Evolutionary conservation across 2,329 filamentous ascomycete species (phyloP).

Genomic region (Corniculantispora saksenae): DNA sequence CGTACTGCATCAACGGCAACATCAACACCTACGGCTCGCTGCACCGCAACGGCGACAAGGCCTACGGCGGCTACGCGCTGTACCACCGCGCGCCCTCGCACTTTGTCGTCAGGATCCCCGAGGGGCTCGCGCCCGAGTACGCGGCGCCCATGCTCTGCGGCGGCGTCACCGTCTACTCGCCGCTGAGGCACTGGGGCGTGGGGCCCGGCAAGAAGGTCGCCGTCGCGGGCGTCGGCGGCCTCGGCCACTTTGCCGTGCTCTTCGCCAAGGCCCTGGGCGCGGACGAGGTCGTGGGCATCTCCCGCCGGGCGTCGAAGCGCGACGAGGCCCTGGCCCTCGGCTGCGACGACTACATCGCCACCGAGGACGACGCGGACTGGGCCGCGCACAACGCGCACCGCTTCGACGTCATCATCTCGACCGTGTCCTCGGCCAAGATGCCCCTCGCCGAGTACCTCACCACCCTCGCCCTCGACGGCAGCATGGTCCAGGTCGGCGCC

Average conservation of each 20-base stretch:
- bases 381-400: constrained; percentile 49
- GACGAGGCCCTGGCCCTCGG: constrained; percentile 58
- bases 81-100: constrained; percentile 37
- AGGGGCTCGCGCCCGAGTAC: constrained; percentile 39
- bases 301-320: constrained; percentile 52
- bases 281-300: constrained; percentile 63
- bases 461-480: constrained; percentile 26
- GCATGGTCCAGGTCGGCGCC: constrained; percentile 36
- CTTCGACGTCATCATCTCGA: constrained; percentile 61
- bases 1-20: constrained; percentile 41
- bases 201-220: constrained; percentile 69
- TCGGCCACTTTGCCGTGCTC: constrained; percentile 69
- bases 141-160: constrained; percentile 69
- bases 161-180: constrained; percentile 67
- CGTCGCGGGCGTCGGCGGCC: constrained; percentile 66
- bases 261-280: constrained; percentile 68
- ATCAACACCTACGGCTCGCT: constrained; percentile 55
- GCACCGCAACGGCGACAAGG: constrained; percentile 31
- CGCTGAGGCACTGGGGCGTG: constrained; percentile 61
- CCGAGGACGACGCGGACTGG: constrained; percentile 55
- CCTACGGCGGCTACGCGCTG: constrained; percentile 51
- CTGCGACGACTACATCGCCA: constrained; percentile 51
- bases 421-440: constrained; percentile 55
- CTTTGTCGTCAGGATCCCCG: constrained; percentile 55
- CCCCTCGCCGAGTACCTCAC: constrained; percentile 57